Conservation (phyloP, 331 rosid species). For the Cydonia oblonga region DNA sequence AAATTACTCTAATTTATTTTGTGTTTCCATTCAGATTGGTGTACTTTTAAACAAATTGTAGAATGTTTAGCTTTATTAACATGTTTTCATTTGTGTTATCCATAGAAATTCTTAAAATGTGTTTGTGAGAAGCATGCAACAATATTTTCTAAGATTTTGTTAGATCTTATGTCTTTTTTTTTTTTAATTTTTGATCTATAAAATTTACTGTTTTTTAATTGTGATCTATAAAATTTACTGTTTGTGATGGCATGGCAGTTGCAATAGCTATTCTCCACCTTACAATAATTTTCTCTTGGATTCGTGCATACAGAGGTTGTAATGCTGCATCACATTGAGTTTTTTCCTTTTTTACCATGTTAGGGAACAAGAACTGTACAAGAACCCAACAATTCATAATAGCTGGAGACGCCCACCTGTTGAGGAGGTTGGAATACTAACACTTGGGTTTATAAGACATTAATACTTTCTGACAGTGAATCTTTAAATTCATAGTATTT, state of each 20-base stretch:
- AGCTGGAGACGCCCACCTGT: constrained; percentile 78
- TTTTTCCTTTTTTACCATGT: background rate
- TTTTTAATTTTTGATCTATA: too few species aligned
- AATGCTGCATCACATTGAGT: background rate
- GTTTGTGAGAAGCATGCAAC: background rate
- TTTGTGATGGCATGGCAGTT: background rate
- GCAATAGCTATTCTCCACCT: background rate
- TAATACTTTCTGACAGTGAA: background rate
- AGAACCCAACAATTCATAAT: constrained; percentile 49
- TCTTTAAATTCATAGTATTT: background rate
- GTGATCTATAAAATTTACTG: background rate
- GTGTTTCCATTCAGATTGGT: background rate
- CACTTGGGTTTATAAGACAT: background rate
- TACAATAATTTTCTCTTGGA: background rate
- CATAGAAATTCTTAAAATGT: background rate
- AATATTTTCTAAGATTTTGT: background rate
- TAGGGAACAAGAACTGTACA: constrained; percentile 80
- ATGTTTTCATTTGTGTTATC: background rate
- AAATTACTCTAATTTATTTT: background rate
- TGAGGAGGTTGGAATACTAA: constrained; percentile 64
- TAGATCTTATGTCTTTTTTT: background rate
- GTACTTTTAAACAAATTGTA: background rate
- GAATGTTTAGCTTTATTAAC: background rate
- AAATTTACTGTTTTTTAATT: background rate
- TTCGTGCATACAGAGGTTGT: background rate